Percentiles rank a stretch among this genome's conserved stretches.
phyloP scores from a whole-genome alignment of 495 filamentous ascomycete genomes.

The Margaritispora aquatica region DNA sequence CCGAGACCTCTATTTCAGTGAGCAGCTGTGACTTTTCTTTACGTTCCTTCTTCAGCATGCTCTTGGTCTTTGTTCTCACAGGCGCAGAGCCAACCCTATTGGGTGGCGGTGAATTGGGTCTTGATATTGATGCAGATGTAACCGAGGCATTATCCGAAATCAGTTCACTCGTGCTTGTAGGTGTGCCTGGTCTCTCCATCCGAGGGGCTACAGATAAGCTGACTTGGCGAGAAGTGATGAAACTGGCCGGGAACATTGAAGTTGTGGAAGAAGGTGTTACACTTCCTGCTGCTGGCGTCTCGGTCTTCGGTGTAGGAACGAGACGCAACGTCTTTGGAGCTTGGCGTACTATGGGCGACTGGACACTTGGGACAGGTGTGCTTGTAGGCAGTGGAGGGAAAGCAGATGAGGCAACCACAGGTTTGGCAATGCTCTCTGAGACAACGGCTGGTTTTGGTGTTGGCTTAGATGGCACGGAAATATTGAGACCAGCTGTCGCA shows the following conservation, averaged over 20 bases:
- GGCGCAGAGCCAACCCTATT: slow-evolving; percentile 72
- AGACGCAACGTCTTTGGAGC: slow-evolving; percentile 59
- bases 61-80: slow-evolving; percentile 77
- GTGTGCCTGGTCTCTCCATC: slow-evolving; percentile 67
- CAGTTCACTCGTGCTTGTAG: slow-evolving; percentile 65
- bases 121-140: slow-evolving; percentile 74
- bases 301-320: slow-evolving; percentile 64
- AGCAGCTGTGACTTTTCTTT: slow-evolving; percentile 61
- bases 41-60: slow-evolving; percentile 81
- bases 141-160: slow-evolving; percentile 73
- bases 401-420: slow-evolving; percentile 30
- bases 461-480: slow-evolving; percentile 42
- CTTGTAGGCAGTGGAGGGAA: slow-evolving; percentile 43
- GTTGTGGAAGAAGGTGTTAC: slow-evolving; percentile 35
- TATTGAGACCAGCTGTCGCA: slow-evolving; percentile 56
- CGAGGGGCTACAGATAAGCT: slow-evolving; percentile 42
- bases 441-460: slow-evolving; percentile 24
- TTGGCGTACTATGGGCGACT: slow-evolving; percentile 37
- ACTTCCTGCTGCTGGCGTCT: slow-evolving; percentile 41
- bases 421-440: slow-evolving; percentile 28
- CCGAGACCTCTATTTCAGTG: slow-evolving; percentile 37
- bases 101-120: slow-evolving; percentile 73
- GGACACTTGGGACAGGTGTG: slow-evolving; percentile 37
- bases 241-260: slow-evolving; percentile 28
- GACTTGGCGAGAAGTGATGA: slow-evolving; percentile 49